phyloP scores from a whole-genome alignment of 2,329 filamentous ascomycete species.

The Sporothrix variecibatus region DNA sequence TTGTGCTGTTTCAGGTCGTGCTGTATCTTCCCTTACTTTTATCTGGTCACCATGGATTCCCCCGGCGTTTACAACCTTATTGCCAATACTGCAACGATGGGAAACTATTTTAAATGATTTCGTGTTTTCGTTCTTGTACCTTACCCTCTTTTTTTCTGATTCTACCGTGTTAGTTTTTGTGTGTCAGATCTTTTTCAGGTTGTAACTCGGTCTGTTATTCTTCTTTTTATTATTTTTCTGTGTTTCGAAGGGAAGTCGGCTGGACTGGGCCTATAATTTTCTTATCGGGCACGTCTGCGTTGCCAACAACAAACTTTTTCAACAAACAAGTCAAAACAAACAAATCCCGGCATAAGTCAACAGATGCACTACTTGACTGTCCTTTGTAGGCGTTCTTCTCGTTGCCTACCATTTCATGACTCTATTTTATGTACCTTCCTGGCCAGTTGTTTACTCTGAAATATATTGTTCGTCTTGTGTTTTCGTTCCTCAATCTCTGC shows the following conservation, averaged over 20 bases:
- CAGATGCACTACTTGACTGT: background rate
- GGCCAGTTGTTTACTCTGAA: background rate
- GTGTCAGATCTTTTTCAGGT: background rate
- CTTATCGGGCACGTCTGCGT: too few relatives aligned
- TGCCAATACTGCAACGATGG: slow-evolving; percentile 1
- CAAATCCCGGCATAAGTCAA: background rate
- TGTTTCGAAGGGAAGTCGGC: background rate
- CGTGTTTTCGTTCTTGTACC: background rate
- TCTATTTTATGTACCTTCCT: background rate
- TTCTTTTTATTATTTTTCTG: background rate
- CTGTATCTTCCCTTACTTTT: background rate
- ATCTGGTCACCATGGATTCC: background rate
- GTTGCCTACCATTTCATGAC: too few relatives aligned
- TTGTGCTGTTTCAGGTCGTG: background rate
- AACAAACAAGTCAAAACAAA: slow-evolving; percentile 16
- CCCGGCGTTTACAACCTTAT: background rate
- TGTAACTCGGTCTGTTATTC: background rate
- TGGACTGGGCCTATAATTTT: background rate
- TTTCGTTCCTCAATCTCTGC: background rate
- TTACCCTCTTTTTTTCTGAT: background rate
- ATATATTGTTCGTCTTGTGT: background rate
- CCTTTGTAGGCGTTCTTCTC: background rate
- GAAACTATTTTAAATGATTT: background rate
- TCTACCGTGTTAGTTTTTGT: background rate
- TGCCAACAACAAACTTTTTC: background rate